Evolutionary conservation across 2,329 filamentous ascomycete genomes (phyloP), one percentile per base, ranked within the genome.

Genomic region (Botrytis paeoniae): DNA sequence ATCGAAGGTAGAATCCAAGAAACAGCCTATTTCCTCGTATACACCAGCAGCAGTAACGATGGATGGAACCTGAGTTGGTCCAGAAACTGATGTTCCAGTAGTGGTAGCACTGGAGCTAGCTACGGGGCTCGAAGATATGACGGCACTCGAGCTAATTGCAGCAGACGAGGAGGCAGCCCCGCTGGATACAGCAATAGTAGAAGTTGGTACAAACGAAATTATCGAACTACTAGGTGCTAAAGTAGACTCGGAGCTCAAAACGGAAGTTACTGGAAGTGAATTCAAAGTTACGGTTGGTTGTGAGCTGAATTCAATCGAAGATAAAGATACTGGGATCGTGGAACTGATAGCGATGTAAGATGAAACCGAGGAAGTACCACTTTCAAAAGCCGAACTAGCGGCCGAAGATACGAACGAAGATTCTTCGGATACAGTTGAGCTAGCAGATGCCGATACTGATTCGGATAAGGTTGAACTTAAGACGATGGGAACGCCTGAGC

Each of bases 81-180:
- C 60, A 65, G 60, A 8, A n/a, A 71, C 35, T 3, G 43, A 22
- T 22, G 69, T 64, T 32, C 35, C 43, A 14, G 69, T 39, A 29
- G 60, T 71, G 7, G 32, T 35, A 51, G 69, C 32, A 54, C 69
- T 71, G 20, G 69, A 64, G 18, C 69, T 71, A 22, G n/a, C 43
- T 39, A 45, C 20, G 2, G 35, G 12, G 1, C 43, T 54, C 8
- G 59, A 54, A 0, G 69, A 35, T 10, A 39, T 20, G 4, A 22
- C n/a, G 22, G 59, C 60, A 32, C 59, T 71, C 12, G 41, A 64
- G 35, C 35, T 71, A 35, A 71, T 32, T 51, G 29, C 45, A 48
- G 45, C 69, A 29, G 59, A 45, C 20, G 57, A 71, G 25, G 59
- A 51, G 16, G 32, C 20, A 20, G 51, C 51, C n/a, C 54, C 45